These are phyloP conservation scores for Vitis rupestris DNA, from an alignment of 164 flowering plant species.

Conservation along the genomic window DNA sequence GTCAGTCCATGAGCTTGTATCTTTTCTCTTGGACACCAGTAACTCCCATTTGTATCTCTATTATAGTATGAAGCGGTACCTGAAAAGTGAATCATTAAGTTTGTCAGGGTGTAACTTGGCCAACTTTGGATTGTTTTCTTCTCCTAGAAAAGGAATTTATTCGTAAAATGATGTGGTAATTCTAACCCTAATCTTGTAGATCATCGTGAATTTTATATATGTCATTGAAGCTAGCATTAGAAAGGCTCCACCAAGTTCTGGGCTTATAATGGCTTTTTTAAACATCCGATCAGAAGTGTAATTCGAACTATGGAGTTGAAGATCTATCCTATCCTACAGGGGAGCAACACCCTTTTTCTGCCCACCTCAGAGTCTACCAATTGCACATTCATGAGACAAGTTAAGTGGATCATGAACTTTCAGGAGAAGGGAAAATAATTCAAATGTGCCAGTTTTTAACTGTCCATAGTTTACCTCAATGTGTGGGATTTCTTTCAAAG, in stretches of 20 bases:
- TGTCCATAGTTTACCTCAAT: slow-evolving; percentile 61
- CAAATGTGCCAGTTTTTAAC: not conserved
- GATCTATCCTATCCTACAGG: no score
- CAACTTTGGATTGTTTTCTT: not conserved
- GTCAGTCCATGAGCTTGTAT: slow-evolving; percentile 94
- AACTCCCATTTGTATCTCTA: slow-evolving; percentile 99
- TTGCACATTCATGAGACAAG: not conserved
- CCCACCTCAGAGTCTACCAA: not conserved
- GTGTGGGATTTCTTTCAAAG: slow-evolving; percentile 92
- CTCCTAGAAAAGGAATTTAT: not conserved
- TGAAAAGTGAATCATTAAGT: slow-evolving; percentile 23
- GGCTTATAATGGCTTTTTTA: no score
- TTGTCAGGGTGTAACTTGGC: not conserved
- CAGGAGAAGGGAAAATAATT: not conserved
- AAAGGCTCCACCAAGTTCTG: no score
- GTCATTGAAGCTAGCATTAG: no score
- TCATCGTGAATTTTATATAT: no score
- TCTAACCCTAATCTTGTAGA: no score
- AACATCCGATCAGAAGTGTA: no score
- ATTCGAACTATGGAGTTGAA: no score
- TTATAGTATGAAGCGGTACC: slow-evolving; percentile 95
- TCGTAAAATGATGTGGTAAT: no score
- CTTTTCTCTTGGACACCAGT: slow-evolving; percentile 94
- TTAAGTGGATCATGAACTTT: not conserved
- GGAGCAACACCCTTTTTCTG: no score